These are phyloP conservation scores for Pinus albicaulis DNA, from an alignment of 75 land plant genomes.

Conservation along the genomic window DNA sequence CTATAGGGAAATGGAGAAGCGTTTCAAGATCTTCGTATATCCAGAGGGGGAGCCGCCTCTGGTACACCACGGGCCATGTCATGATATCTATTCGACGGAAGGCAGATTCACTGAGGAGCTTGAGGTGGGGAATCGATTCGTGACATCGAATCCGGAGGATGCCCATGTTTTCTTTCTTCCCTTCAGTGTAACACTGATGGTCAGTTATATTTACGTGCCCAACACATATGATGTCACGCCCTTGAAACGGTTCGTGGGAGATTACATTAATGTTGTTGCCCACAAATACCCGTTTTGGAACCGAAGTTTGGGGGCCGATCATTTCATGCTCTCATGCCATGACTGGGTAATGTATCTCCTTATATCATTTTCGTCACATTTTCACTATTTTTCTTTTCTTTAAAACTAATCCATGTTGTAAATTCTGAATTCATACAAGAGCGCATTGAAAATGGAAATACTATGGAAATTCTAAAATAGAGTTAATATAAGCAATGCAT, in stretches of 20 bases:
- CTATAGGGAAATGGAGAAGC: constrained; percentile 85
- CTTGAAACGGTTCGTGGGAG: constrained; percentile 20
- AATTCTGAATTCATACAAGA: no score
- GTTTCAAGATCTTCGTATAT: constrained; percentile 70
- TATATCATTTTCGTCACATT: no score
- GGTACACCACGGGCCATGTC: constrained; percentile 82
- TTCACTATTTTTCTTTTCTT: no score
- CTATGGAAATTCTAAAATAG: no score
- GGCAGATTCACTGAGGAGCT: constrained; percentile 74
- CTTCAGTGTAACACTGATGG: constrained; percentile 74
- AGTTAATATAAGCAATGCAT: no score
- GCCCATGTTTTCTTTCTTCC: constrained; percentile 83
- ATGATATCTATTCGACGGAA: constrained; percentile 77
- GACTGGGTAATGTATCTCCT: constrained; percentile 48
- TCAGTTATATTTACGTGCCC: constrained; percentile 31
- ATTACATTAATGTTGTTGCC: constrained; percentile 43
- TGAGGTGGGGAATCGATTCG: constrained; percentile 46
- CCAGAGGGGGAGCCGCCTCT: constrained; percentile 83
- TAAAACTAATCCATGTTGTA: no score
- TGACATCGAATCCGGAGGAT: constrained; percentile 60
- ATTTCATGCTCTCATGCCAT: constrained; percentile 77
- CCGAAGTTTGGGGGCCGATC: constrained; percentile 64
- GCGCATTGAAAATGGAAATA: no score
- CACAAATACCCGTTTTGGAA: constrained; percentile 60
- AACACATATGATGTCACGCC: constrained; percentile 28